Percentiles rank a stretch among this genome's conserved stretches.
These are phyloP conservation scores for Saussurea involucrata DNA, from an alignment of 129 eudicot genomes.

Conservation along the genomic window DNA sequence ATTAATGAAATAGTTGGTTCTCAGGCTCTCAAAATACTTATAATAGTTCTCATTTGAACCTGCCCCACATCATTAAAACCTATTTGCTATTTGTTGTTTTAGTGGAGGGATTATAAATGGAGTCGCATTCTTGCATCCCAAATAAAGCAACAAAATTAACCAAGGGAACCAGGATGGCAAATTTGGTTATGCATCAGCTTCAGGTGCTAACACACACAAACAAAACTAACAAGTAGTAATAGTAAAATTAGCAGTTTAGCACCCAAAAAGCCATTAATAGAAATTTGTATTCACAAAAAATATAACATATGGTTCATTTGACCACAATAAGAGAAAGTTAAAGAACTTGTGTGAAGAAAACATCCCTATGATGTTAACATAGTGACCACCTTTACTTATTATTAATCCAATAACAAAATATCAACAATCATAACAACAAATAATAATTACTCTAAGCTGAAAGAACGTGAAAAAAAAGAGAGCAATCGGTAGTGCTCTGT, in stretches of 20 bases:
- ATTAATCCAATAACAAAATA: slow-evolving; percentile 19
- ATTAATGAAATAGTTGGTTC: background rate
- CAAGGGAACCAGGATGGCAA: too few relatives aligned
- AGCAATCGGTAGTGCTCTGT: slow-evolving; percentile 10
- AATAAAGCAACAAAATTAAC: too few relatives aligned
- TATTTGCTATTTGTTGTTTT: too few relatives aligned
- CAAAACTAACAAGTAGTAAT: background rate
- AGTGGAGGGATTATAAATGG: too few relatives aligned
- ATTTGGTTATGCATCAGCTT: background rate
- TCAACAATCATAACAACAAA: slow-evolving; percentile 13
- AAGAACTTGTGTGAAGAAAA: slow-evolving; percentile 2
- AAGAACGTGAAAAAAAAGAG: slow-evolving; percentile 2
- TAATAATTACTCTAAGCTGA: slow-evolving; percentile 10
- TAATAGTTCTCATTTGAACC: background rate
- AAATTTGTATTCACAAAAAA: slow-evolving; percentile 14
- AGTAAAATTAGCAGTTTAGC: background rate
- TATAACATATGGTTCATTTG: slow-evolving; percentile 8
- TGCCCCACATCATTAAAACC: too few relatives aligned
- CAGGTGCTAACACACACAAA: background rate
- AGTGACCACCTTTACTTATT: slow-evolving; percentile 13
- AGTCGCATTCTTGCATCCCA: too few relatives aligned
- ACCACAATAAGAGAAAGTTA: slow-evolving; percentile 7
- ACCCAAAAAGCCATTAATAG: background rate
- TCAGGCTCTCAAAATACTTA: background rate
- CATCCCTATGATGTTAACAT: slow-evolving; percentile 14